Evolutionary conservation across 306 rosid genomes (phyloP), one percentile per base, ranked within the genome.

Genomic region (Ceratonia siliqua): DNA sequence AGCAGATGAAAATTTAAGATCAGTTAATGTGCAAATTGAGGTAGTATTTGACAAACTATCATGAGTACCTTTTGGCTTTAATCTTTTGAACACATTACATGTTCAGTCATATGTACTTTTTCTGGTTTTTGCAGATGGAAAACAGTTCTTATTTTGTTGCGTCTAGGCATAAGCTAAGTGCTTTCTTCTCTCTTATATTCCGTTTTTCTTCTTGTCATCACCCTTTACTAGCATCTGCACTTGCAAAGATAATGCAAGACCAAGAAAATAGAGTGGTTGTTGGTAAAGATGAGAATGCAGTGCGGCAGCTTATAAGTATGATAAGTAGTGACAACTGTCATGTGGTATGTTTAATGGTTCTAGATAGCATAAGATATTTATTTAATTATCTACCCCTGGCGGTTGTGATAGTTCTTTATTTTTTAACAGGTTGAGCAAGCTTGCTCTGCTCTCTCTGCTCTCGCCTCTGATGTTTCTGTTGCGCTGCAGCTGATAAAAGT

Each of bases 191-290:
- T 83, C 98, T 94, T 83, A 89, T 94, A 87, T 94, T 94, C 86
- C 97, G 97, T 49, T 94, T 92, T 83, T 91, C 98, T 76, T 94
- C 96, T 69, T 94, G 98, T 79, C 98, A 91, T 76, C 98, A 94
- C 79, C 98, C 96, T 61, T 88, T 94, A 82, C 85, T 94, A 57
- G 98, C 98, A 84, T 94, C 96, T 64, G 96, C 96, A 50, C 87
- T 94, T 42, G 97, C 94, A 75, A 94, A 94, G 87, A 91, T 91
- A 80, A 90, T 89, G 91, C 94, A 84, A 88, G 98, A 91, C 77
- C 73, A 87, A 78, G 97, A 87, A 81, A 94, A 91, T 73, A 93
- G 97, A 22, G 89, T 27, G 6, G 96, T 89, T 27, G 89, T 94
- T 59, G 94, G 97, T 78, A 94, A 94, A 82, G 98, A 94, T 77